phyloP scores from a whole-genome alignment of 805 yeast genomes.

The Scheffersomyces lignosus region DNA sequence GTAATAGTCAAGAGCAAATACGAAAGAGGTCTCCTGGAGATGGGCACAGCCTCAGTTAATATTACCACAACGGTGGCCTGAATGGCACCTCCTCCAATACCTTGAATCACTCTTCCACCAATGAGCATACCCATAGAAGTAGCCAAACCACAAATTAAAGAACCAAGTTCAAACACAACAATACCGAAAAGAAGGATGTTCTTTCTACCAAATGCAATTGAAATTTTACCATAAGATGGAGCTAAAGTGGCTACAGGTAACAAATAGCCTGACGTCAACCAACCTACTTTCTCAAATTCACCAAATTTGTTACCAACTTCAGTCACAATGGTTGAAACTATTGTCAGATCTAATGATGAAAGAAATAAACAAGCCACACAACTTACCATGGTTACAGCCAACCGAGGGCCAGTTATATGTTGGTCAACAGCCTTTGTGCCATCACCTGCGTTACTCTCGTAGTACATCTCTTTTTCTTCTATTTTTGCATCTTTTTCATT shows the following conservation, averaged over 20 bases:
- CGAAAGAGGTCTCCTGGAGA: slow-evolving; percentile 19
- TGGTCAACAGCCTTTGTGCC: slow-evolving; percentile 37
- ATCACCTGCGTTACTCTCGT: slow-evolving; percentile 41
- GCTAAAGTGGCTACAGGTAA: slow-evolving; percentile 52
- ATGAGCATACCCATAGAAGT: slow-evolving; percentile 56
- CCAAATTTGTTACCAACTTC: slow-evolving; percentile 49
- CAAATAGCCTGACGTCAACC: slow-evolving; percentile 57
- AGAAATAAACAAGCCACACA: slow-evolving; percentile 31
- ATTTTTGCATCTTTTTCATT: no score
- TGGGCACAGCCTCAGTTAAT: slow-evolving; percentile 54
- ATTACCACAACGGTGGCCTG: slow-evolving; percentile 57
- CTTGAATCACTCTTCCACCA: slow-evolving; percentile 69
- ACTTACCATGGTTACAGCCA: slow-evolving; percentile 22
- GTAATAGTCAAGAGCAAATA: slow-evolving; percentile 18
- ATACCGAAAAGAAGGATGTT: slow-evolving; percentile 47
- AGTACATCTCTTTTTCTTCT: slow-evolving; percentile 23
- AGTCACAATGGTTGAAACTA: slow-evolving; percentile 49
- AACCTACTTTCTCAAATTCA: slow-evolving; percentile 51
- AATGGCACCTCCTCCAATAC: slow-evolving; percentile 70
- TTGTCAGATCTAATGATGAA: slow-evolving; percentile 59
- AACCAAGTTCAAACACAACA: slow-evolving; percentile 58
- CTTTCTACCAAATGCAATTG: slow-evolving; percentile 58
- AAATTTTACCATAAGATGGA: slow-evolving; percentile 56
- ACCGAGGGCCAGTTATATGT: slow-evolving; percentile 24
- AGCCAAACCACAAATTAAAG: slow-evolving; percentile 56